Evolutionary conservation across 164 flowering plant genomes (phyloP), one percentile per base, ranked within the genome.

Genomic region (Vitis labrusca): DNA sequence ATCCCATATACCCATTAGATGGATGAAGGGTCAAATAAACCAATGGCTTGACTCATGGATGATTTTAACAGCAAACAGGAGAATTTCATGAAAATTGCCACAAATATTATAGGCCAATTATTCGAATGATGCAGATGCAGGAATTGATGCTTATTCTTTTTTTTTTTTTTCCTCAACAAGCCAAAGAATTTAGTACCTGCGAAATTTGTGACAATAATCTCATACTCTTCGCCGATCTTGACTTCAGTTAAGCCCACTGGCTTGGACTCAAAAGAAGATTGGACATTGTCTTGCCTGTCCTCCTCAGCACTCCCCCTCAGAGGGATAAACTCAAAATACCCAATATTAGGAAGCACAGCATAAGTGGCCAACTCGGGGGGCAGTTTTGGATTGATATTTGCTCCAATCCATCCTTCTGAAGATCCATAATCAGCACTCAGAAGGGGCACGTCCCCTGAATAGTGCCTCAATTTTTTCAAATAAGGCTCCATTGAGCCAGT

Each of bases 361-460:
- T 74, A 95, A 49, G 91, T 87, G 10, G 84, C 92, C 52, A 47
- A 59, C 56, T 96, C 98, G 8, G 98, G 97, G 5, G 97, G 88
- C 68, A 80, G 71, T 51, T 64, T 79, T 1, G 99, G 97, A 71
- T 89, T 85, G 29, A 93, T 85, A 84, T 95, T 95, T 17, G 86
- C 97, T 3, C 82, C 99, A 69, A 95, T 80, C 99, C 99, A 95
- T n/a, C 98, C 98, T 76, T 95, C 99, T 1, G 99, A 93, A 54
- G 98, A 69, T 6, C 99, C 99, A 77, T 93, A 95, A 77, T 95
- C 97, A 3, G 90, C 89, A 81, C 91, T 79, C 50, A 89, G 0
- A 17, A 96, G 70, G 3, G 97, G 95, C 59, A 95, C 29, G 12
- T 67, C 79, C n/a, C 91, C 98, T 1, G 97, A 97, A 77, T 90